phyloP scores from a whole-genome alignment of 2,329 filamentous ascomycete species.

The Grosmannia penicillata region DNA sequence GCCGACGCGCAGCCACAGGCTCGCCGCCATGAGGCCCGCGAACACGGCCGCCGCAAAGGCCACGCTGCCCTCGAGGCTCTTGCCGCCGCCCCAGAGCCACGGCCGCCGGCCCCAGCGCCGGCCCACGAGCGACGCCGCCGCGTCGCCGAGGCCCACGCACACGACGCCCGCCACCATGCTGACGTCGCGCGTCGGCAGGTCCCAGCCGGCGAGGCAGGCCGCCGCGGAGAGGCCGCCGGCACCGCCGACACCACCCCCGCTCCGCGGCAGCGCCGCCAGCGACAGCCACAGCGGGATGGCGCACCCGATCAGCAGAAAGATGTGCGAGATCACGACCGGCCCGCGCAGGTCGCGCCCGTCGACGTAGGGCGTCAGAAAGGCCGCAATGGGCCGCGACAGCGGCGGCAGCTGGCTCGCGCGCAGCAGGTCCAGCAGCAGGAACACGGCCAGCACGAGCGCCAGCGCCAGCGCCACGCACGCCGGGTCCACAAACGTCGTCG shows the following conservation, averaged over 20 bases:
- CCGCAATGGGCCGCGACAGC: conserved; percentile 68
- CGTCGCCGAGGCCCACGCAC: conserved; percentile 90
- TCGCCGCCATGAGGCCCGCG: conserved; percentile 53
- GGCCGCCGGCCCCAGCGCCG: conserved; percentile 73
- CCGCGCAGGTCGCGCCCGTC: conserved; percentile 87
- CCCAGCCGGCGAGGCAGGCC: conserved; percentile 38
- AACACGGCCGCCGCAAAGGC: conserved; percentile 77
- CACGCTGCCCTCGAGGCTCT: conserved; percentile 75
- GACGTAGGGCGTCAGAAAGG: conserved; percentile 84
- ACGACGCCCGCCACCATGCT: conserved; percentile 88
- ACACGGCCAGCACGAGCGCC: conserved; percentile 65
- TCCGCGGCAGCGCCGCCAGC: conserved; percentile 52
- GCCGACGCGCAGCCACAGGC: conserved; percentile 61
- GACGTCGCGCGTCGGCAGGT: conserved; percentile 56
- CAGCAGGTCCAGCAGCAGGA: conserved; percentile 77
- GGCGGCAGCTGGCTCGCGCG: conserved; percentile 85
- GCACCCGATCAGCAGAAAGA: conserved; percentile 89
- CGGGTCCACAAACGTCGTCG: conserved; percentile 75
- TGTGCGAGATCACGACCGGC: conserved; percentile 88
- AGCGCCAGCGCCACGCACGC: conserved; percentile 68
- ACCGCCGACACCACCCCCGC: conserved; percentile 17
- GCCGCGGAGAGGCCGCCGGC: neutral
- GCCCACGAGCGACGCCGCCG: conserved; percentile 80
- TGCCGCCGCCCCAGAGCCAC: conserved; percentile 94
- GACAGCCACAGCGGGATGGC: conserved; percentile 89